Base-by-base conservation (phyloP, 768 basidiomycete species). In the Lactarius hatsudake region DNA sequence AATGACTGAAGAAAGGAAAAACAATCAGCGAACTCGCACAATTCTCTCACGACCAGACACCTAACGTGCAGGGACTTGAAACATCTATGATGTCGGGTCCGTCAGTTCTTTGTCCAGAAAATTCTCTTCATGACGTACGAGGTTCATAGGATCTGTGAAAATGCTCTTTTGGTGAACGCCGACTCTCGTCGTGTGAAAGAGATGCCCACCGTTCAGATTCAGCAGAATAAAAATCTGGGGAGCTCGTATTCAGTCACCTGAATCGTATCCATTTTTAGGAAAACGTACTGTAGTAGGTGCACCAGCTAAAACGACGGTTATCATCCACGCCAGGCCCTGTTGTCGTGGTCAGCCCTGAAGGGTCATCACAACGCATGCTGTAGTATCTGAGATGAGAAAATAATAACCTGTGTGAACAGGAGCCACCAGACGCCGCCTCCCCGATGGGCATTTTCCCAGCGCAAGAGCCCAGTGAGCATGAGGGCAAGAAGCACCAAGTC, bases 391-490 rank as follows among this genome's bases (percentile, higher is more conserved):
- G n/a, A 23, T 2, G 23, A 23, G 18, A 23, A 40, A 56, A 8
- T 17, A 28, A 30, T 36, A 12, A 60, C 59, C 30, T 65, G 59
- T 1, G 48, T 45, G 18, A 57, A 66, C 36, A 66, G 54, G 20
- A 61, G 17, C 54, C 18, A 12, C 65, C 54, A 66, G 23, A 56
- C n/a, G 2, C 60, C 53, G 5, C 60, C 54, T 23, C 3, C 7
- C 34, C 4, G 8, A 45, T 20, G 65, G 7, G 42, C 32, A 20
- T 38, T 26, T n/a, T 48, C 34, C 65, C 65, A 66, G 26, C 65
- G 65, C 18, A 56, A 48, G 18, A 66, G 30, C 6, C 65, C 65
- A 3, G 13, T 26, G 15, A 66, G 32, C 65, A 61, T 61, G 32
- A 66, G 60, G 2, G 4, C 6, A 8, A 66, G 60, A 15, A 61